A percentile compares a stretch with the other conserved stretches of the same genome.
Conservation (phyloP, 2,329 filamentous ascomycete species). For the Tolypocladium sp. region DNA sequence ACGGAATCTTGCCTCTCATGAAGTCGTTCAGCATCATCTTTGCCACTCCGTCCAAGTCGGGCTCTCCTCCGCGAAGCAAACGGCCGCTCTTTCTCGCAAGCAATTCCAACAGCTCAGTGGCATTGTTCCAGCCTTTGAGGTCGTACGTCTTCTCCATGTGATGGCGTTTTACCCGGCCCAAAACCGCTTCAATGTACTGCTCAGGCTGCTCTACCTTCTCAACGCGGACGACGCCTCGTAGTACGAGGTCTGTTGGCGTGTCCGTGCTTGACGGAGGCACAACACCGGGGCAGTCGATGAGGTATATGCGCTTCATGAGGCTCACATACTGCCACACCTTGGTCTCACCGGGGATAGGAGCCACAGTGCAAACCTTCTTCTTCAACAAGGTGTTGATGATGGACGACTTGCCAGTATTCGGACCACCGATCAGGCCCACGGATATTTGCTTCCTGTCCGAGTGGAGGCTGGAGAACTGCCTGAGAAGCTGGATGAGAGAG, state of each 20-base stretch:
- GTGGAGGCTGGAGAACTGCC: slow-evolving; percentile 88
- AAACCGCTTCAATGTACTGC: slow-evolving; percentile 82
- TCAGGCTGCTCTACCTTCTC: slow-evolving; percentile 96
- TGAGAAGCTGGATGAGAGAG: slow-evolving; percentile 79
- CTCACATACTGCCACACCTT: slow-evolving; percentile 99
- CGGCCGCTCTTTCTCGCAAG: slow-evolving; percentile 81
- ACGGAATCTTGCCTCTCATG: slow-evolving; percentile 87
- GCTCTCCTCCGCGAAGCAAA: slow-evolving; percentile 84
- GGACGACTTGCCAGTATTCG: slow-evolving; percentile 91
- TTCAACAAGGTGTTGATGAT: slow-evolving; percentile 95
- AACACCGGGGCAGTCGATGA: slow-evolving; percentile 95
- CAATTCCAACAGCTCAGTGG: slow-evolving; percentile 76
- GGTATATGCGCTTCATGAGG: slow-evolving; percentile 78
- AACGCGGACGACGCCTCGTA: slow-evolving; percentile 85
- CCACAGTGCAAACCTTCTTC: slow-evolving; percentile 89
- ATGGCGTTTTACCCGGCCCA: slow-evolving; percentile 70
- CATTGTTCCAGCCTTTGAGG: slow-evolving; percentile 66
- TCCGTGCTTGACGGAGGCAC: slow-evolving; percentile 83
- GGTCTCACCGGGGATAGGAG: slow-evolving; percentile 91
- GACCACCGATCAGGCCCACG: slow-evolving; percentile 69
- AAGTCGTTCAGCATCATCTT: slow-evolving; percentile 98
- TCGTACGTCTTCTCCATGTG: slow-evolving; percentile 94
- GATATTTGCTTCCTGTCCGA: slow-evolving; percentile 89
- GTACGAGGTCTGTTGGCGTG: slow-evolving; percentile 75
- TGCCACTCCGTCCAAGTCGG: slow-evolving; percentile 87